phyloP scores from a whole-genome alignment of 2,329 filamentous ascomycete species.

The Lachnellula suecica region DNA sequence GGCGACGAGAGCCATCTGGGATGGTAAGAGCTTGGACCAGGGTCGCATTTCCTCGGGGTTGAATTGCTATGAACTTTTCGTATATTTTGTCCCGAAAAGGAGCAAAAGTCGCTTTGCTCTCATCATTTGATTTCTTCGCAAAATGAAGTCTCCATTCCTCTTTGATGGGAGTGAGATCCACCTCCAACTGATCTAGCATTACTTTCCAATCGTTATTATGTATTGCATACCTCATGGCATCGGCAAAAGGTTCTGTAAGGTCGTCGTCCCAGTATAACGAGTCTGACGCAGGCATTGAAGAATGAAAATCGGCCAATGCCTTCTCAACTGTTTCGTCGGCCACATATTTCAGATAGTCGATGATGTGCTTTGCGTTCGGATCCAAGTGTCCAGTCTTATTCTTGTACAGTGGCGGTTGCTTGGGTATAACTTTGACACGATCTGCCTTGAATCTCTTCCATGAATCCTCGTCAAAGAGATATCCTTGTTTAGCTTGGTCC shows the following conservation, averaged over 20 bases:
- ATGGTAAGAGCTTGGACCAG: slow-evolving; percentile 20
- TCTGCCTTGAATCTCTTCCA: slow-evolving; percentile 38
- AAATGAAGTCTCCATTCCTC: slow-evolving; percentile 11
- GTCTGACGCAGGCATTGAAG: slow-evolving; percentile 11
- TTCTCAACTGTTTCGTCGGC: slow-evolving; percentile 41
- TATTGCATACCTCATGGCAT: slow-evolving; percentile 8
- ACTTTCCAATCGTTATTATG: slow-evolving; percentile 11
- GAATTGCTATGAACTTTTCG: slow-evolving; percentile 23
- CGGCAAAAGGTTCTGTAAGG: slow-evolving; percentile 18
- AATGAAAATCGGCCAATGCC: slow-evolving; percentile 30
- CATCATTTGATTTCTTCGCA: slow-evolving; percentile 4
- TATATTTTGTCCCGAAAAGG: slow-evolving; percentile 12
- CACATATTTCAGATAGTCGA: slow-evolving; percentile 63
- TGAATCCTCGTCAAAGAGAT: slow-evolving; percentile 44
- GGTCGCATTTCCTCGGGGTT: slow-evolving; percentile 19
- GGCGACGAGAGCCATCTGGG: not conserved
- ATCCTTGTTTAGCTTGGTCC: slow-evolving; percentile 57
- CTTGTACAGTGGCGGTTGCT: slow-evolving; percentile 47
- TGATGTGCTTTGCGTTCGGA: slow-evolving; percentile 45
- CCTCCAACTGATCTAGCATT: slow-evolving; percentile 14
- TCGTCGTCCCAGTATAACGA: slow-evolving; percentile 23
- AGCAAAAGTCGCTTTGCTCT: not conserved
- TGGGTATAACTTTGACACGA: slow-evolving; percentile 6
- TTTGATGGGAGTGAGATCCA: slow-evolving; percentile 13
- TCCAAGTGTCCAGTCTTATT: slow-evolving; percentile 31